Base-by-base conservation (phyloP, 352 stramenopile genomes). In the Pythium biforme region DNA sequence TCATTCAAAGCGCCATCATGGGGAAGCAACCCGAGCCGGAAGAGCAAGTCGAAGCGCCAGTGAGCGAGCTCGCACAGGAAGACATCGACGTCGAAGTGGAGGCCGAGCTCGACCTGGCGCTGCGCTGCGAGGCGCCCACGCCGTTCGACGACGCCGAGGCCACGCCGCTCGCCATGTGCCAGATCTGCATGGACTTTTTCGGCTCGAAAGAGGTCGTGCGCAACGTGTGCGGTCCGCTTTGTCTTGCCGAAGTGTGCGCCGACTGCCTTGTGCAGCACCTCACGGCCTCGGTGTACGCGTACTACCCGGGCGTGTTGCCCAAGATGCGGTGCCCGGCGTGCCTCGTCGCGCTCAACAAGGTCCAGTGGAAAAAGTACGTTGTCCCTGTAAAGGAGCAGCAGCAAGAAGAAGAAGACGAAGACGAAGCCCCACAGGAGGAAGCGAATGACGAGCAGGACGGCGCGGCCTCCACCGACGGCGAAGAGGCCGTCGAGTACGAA, bases 291-390 rank as follows among this genome's bases (percentile, higher is more conserved):
- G 69, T 86, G 31, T 86, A 86, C 62, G 74, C 75, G 59, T 86
- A 74, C 60, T 88, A 88, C 69, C 68, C 76, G 0, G 79, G 79
- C 10, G 73, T 86, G 33, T 57, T 88, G 25, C 79, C 79, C n/a
- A 86, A 86, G 70, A 74, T 88, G 46, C 76, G 76, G n/a, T 88
- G 79, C 22, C 79, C 79, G n/a, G 70, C 80, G 55, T 88, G 79
- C 49, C 59, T 88, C 45, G 77, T 59, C 11, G 66, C 81, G 15
- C 54, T 86, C 14, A 81, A 84, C 59, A 84, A 79, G 54, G 66
- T 56, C 45, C 74, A 79, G 49, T 88, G 79, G 79, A 57, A 59
- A 12, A 59, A 64, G 8, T 83, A 74, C 25, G 62, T 86, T 9
- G 49, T 66, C 14, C 66, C 77, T 4, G 23, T 40, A 1, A 27